A percentile compares a stretch with the other conserved stretches of the same genome.
These are phyloP conservation scores for Penicillium palitans DNA, from an alignment of 2,329 filamentous ascomycete species.

Conservation along the genomic window DNA sequence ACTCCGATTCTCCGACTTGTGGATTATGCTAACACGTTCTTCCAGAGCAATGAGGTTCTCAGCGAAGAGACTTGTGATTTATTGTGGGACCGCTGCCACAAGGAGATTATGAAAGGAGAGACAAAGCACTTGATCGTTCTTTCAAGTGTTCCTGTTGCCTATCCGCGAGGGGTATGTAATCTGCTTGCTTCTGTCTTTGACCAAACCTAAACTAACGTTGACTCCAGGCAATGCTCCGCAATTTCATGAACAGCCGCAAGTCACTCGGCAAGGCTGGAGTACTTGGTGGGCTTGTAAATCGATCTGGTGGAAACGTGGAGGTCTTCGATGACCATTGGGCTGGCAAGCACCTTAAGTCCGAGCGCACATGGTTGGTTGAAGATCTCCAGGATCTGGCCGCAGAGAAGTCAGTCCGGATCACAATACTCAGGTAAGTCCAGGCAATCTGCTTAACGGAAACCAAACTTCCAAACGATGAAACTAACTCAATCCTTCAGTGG, in stretches of 20 bases:
- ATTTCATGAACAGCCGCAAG: conserved; percentile 79
- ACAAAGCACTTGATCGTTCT: conserved; percentile 89
- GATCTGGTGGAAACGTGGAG: conserved; percentile 88
- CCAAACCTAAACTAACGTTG: conserved; percentile 40
- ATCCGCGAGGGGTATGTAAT: conserved; percentile 68
- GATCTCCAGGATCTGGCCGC: conserved; percentile 91
- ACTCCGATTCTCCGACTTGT: background rate
- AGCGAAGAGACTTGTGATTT: conserved; percentile 79
- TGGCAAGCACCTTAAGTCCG: conserved; percentile 87
- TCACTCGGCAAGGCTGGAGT: conserved; percentile 79
- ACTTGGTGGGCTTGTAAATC: conserved; percentile 77
- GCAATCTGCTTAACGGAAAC: background rate
- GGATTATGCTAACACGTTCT: conserved; percentile 23
- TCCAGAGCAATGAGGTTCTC: conserved; percentile 70
- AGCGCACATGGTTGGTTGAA: conserved; percentile 82
- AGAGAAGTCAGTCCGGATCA: conserved; percentile 87
- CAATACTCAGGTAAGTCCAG: conserved; percentile 68
- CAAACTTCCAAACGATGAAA: background rate
- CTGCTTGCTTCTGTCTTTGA: background rate
- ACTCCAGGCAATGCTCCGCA: conserved; percentile 64
- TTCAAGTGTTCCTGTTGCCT: conserved; percentile 79
- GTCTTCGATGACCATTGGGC: conserved; percentile 98
- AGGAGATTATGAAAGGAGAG: conserved; percentile 77
- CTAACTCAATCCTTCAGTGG: conserved; percentile 56
- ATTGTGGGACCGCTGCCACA: conserved; percentile 81